Evolutionary conservation across 495 filamentous ascomycete species (phyloP), one percentile per base, ranked within the genome.

Genomic region (Xylaria sp.): DNA sequence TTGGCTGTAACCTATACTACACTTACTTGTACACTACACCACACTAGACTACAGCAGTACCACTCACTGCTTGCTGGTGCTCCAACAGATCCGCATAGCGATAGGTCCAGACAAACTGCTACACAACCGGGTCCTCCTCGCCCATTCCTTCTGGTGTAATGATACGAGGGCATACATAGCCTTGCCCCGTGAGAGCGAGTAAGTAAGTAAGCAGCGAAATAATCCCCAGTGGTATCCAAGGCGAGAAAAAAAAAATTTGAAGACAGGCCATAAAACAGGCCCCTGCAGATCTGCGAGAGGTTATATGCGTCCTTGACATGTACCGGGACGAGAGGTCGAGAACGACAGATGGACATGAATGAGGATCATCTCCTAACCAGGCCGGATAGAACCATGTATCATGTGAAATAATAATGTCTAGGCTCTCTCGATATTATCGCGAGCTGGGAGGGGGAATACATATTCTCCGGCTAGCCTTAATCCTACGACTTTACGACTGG

Each of bases 31-130:
- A n/a, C n/a, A n/a, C n/a, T n/a, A n/a, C n/a, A n/a, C n/a, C n/a
- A n/a, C n/a, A n/a, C n/a, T n/a, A n/a, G n/a, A n/a, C n/a, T n/a
- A 29, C 62, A 5, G 57, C 57, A 37, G 59, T 62, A 29, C 64
- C 21, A 67, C 64, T 55, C n/a, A n/a, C n/a, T n/a, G n/a, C n/a
- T n/a, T n/a, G n/a, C 21, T 26, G 29, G 41, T 59, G 37, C 55
- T 37, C 67, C 43, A 69, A 58, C 43, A 43, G 52, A 41, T 69
- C 67, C 55, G 53, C 35, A 48, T 59, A 48, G 53, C 41, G 55
- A 59, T 69, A 69, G 41, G 53, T 46, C 44, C 50, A 61, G 53
- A 35, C 67, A 69, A 59, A 67, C 55, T 61, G 53, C 67, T 50
- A 53, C 40, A 48, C 55, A 11, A 26, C 59, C 67, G 55, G 55